Conservation (phyloP, 495 filamentous ascomycete species). For the Xylaria intraflava region DNA sequence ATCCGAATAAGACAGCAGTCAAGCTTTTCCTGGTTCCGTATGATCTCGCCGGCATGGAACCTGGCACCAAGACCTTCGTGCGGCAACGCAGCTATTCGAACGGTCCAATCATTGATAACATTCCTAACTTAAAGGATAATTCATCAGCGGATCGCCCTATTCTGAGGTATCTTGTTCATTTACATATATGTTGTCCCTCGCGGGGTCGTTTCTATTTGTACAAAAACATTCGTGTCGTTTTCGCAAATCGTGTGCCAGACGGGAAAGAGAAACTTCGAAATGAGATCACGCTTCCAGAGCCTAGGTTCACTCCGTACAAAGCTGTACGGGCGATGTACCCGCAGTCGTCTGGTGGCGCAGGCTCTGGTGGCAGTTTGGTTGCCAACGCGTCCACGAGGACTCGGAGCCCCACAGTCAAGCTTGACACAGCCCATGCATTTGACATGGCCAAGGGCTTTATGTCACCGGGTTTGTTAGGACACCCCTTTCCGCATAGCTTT, state of each 20-base stretch:
- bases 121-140: slow-evolving; percentile 27
- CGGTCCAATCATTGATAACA: slow-evolving; percentile 73
- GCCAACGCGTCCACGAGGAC: slow-evolving; percentile 52
- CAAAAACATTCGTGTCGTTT: slow-evolving; percentile 88
- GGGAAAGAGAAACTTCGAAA: slow-evolving; percentile 90
- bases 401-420: slow-evolving; percentile 49
- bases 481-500: slow-evolving; percentile 15
- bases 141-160: slow-evolving; percentile 60
- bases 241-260: slow-evolving; percentile 95
- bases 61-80: slow-evolving; percentile 93
- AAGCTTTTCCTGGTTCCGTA: slow-evolving; percentile 95
- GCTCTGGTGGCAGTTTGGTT: slow-evolving; percentile 35
- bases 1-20: slow-evolving; percentile 91
- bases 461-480: slow-evolving; percentile 19
- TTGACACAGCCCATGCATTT: slow-evolving; percentile 30
- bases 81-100: slow-evolving; percentile 91
- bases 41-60: slow-evolving; percentile 90
- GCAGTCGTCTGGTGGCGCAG: slow-evolving; percentile 19
- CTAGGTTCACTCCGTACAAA: slow-evolving; percentile 80
- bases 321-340: slow-evolving; percentile 47
- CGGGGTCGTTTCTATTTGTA: slow-evolving; percentile 84
- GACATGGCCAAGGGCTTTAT: slow-evolving; percentile 30
- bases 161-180: slow-evolving; percentile 84
- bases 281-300: slow-evolving; percentile 84
- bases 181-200: slow-evolving; percentile 86